These are phyloP conservation scores for Asterochloris erici DNA, from an alignment of 139 green algal species.

Conservation along the genomic window DNA sequence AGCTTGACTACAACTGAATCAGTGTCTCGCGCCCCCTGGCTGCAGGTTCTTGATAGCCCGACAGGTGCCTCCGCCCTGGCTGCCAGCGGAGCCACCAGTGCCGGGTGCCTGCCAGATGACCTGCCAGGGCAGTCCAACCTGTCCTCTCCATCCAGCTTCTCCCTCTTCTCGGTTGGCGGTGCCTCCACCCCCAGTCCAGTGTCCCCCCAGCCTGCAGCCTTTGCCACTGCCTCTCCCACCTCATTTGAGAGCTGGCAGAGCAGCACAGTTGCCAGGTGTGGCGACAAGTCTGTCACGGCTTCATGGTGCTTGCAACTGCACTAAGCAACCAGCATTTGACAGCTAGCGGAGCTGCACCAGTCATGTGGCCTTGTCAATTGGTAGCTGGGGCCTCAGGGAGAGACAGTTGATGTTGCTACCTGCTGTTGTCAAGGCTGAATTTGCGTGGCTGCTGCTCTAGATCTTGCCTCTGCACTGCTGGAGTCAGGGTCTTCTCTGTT, in stretches of 20 bases:
- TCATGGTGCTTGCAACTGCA: too few species aligned
- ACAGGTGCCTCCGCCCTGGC: background rate
- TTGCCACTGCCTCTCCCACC: background rate
- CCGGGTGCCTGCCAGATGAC: constrained; percentile 19
- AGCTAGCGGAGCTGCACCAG: background rate
- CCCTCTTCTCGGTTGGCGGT: constrained; percentile 14
- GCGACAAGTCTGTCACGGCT: background rate
- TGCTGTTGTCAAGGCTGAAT: too few species aligned
- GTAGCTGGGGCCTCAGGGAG: too few species aligned
- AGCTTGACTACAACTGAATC: too few species aligned
- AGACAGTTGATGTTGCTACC: too few species aligned
- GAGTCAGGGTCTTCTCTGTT: too few species aligned
- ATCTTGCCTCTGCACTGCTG: too few species aligned
- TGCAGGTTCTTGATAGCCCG: constrained; percentile 23
- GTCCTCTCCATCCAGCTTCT: background rate
- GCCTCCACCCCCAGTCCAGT: background rate
- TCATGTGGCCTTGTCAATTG: background rate
- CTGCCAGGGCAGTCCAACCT: constrained; percentile 27
- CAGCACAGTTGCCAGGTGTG: too few species aligned
- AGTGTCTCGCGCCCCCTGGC: too few species aligned
- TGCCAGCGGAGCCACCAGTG: background rate
- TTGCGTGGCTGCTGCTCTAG: too few species aligned
- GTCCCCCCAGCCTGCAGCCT: background rate
- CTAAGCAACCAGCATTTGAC: too few species aligned
- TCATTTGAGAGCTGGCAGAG: too few species aligned